Evolutionary conservation across 1,284 basidiomycete genomes (phyloP).

Genomic region (Mycena citricolor): DNA sequence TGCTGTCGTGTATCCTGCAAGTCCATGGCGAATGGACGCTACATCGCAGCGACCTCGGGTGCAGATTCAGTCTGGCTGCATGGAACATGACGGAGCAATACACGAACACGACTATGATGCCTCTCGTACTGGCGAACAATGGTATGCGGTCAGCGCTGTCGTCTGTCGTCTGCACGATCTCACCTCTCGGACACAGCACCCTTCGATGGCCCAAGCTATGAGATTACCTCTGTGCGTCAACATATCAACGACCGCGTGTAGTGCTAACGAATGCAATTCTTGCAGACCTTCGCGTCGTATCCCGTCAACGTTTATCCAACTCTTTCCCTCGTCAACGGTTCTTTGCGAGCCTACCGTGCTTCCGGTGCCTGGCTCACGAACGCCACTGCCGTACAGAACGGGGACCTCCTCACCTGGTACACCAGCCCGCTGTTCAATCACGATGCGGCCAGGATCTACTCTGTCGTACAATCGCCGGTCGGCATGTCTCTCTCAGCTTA

Average conservation of each 20-base stretch:
- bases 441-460: slow-evolving; percentile 32
- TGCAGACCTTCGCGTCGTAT: slow-evolving; percentile 40
- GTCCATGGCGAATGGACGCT: too few species aligned
- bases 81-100: too few species aligned
- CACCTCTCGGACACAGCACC: too few species aligned
- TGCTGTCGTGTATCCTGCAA: too few species aligned
- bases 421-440: slow-evolving; percentile 31
- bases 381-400: slow-evolving; percentile 33
- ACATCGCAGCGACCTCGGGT: too few species aligned
- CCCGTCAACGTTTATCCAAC: slow-evolving; percentile 42
- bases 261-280: too few species aligned
- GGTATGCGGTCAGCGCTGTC: too few species aligned
- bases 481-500: slow-evolving; percentile 36
- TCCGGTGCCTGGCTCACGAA: slow-evolving; percentile 38
- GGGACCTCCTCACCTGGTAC: slow-evolving; percentile 34
- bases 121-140: too few species aligned
- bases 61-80: too few species aligned
- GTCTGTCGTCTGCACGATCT: too few species aligned
- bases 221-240: slow-evolving; percentile 38
- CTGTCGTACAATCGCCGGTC: slow-evolving; percentile 28
- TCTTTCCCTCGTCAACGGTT: slow-evolving; percentile 32
- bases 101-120: too few species aligned
- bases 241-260: not conserved
- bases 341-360: slow-evolving; percentile 33
- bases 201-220: slow-evolving; percentile 31